Percentiles rank a stretch among this genome's conserved stretches.
phyloP scores from a whole-genome alignment of 306 rosid genomes.

The Neltuma alba region DNA sequence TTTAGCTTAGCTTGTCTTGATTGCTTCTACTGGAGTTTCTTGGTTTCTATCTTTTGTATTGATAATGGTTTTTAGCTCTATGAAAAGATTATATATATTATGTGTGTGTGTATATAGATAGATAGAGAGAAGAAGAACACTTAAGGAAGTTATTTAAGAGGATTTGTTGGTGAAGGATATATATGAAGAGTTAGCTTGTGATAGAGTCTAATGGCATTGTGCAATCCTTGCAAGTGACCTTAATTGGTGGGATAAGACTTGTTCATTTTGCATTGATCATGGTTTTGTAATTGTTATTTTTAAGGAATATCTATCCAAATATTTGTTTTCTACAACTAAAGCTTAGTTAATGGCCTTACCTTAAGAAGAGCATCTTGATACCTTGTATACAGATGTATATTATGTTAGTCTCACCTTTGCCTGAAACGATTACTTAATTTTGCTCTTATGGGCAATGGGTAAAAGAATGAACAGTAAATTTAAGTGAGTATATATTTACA shows the following conservation, averaged over 20 bases:
- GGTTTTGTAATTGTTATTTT: constrained; percentile 23
- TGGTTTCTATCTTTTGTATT: constrained; percentile 17
- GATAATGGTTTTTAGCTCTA: not conserved
- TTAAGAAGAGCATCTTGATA: constrained; percentile 25
- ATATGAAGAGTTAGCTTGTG: not conserved
- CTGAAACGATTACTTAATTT: not conserved
- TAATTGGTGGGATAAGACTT: not conserved
- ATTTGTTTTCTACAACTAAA: constrained; percentile 8
- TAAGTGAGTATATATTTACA: not conserved
- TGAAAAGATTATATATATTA: no score
- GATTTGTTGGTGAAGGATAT: not conserved
- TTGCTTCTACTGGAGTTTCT: constrained; percentile 16
- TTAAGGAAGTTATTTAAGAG: not conserved
- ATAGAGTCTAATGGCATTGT: not conserved
- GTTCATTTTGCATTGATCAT: not conserved
- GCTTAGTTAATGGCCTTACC: constrained; percentile 13
- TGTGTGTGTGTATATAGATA: no score
- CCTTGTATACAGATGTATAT: constrained; percentile 17
- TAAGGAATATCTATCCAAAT: not conserved
- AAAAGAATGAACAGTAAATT: constrained; percentile 15
- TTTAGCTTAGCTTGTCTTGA: constrained; percentile 20
- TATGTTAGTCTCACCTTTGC: constrained; percentile 14
- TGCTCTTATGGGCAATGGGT: constrained; percentile 24
- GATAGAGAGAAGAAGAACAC: not conserved
- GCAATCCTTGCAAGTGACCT: not conserved